Conservation (phyloP, 306 rosid species). For the Hippophae rhamnoides region DNA sequence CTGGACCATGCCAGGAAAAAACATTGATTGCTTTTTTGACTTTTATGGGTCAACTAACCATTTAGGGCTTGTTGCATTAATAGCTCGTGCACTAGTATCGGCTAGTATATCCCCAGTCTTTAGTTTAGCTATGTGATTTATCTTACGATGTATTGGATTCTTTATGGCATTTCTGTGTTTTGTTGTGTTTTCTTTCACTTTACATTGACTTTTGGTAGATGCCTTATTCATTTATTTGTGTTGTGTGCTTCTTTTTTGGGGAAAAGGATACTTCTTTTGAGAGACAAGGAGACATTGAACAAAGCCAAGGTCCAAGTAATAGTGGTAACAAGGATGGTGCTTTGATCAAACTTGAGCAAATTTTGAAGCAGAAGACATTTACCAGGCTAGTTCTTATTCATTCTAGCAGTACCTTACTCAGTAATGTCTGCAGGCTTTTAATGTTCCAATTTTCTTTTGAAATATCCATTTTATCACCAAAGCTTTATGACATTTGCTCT, state of each 20-base stretch:
- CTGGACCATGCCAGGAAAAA: too few species aligned
- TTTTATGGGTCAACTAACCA: too few species aligned
- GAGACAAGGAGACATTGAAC: slow-evolving; percentile 29
- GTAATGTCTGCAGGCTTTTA: too few species aligned
- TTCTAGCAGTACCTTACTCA: neutral
- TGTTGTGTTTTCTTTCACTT: neutral
- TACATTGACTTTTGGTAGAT: neutral
- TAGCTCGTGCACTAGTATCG: too few species aligned
- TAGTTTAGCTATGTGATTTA: neutral
- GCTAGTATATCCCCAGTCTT: too few species aligned
- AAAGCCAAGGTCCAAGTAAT: slow-evolving; percentile 28
- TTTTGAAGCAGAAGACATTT: slow-evolving; percentile 79
- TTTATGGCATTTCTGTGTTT: neutral
- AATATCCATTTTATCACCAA: too few species aligned
- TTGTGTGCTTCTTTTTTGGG: slow-evolving; percentile 22
- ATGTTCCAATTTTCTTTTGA: too few species aligned
- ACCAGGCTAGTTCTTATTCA: slow-evolving; percentile 43
- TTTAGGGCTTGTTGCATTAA: too few species aligned
- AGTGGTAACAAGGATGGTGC: slow-evolving; percentile 29
- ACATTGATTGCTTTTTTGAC: too few species aligned
- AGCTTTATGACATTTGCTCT: too few species aligned
- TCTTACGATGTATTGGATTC: neutral
- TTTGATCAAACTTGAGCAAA: slow-evolving; percentile 61
- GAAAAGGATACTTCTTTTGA: slow-evolving; percentile 30
- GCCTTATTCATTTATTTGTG: slow-evolving; percentile 6